A percentile compares a stretch with the other conserved stretches of the same genome.
These are phyloP conservation scores for Diplogelasinospora grovesii DNA, from an alignment of 495 filamentous ascomycete species.

Conservation along the genomic window DNA sequence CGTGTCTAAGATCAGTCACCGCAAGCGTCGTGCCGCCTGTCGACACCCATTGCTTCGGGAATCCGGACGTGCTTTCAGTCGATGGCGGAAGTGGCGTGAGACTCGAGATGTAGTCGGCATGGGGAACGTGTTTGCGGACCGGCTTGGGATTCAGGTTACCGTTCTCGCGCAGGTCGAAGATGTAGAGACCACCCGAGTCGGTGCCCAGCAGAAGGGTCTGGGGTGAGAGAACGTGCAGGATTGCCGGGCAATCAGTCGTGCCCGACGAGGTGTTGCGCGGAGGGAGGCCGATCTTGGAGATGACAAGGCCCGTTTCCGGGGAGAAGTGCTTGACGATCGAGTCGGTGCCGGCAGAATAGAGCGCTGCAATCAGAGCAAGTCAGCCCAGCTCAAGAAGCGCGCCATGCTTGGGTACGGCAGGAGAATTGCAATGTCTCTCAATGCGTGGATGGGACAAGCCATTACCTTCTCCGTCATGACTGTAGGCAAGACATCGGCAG, in stretches of 20 bases:
- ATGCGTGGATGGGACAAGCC: too few species aligned
- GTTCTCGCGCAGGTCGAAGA: slow-evolving; percentile 79
- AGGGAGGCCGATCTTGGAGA: slow-evolving; percentile 66
- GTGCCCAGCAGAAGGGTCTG: slow-evolving; percentile 86
- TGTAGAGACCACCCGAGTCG: slow-evolving; percentile 80
- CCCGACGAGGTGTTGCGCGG: slow-evolving; percentile 28
- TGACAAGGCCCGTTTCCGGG: slow-evolving; percentile 70
- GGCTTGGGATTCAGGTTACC: slow-evolving; percentile 54
- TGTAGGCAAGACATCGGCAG: slow-evolving; percentile 72
- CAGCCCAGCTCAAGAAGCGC: too few species aligned
- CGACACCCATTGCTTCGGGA: slow-evolving; percentile 85
- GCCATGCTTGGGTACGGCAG: too few species aligned
- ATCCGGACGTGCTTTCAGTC: slow-evolving; percentile 69
- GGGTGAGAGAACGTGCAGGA: slow-evolving; percentile 73
- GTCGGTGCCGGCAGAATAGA: slow-evolving; percentile 90
- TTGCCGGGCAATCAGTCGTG: slow-evolving; percentile 58
- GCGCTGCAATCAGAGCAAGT: too few species aligned
- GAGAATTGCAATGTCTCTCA: too few species aligned
- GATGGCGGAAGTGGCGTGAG: slow-evolving; percentile 77
- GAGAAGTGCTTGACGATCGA: slow-evolving; percentile 82
- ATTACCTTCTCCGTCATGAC: slow-evolving; percentile 60
- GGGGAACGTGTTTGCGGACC: slow-evolving; percentile 72
- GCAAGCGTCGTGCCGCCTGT: slow-evolving; percentile 87
- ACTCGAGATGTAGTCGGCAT: slow-evolving; percentile 89
- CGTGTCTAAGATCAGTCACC: slow-evolving; percentile 77